Evolutionary conservation across 495 filamentous ascomycete genomes (phyloP), one percentile per base, ranked within the genome.

Genomic region (Penicillium salamii): DNA sequence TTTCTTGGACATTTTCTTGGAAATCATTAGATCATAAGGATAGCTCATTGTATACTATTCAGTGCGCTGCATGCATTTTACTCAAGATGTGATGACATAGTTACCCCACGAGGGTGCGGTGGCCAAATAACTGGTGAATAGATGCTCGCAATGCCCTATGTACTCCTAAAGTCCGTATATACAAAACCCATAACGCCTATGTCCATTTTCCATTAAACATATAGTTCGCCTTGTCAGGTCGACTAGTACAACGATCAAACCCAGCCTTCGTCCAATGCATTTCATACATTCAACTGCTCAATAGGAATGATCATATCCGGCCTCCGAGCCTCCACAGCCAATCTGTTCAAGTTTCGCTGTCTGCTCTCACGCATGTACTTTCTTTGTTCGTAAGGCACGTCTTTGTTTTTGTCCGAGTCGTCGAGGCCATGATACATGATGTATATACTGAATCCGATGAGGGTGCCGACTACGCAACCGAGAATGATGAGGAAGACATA

Each of bases 401-500:
- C 63, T 13, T 44, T 42, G 31, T 21, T 15, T 2, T 8, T 12
- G 1, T 46, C 17, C 20, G 26, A 39, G 5, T 49, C 44, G 6
- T 59, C 61, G 17, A 46, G 23, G 5, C 57, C 60, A 23, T 59
- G 41, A 42, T 55, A 64, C 63, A 66, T 64, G 0, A 39, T 49
- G 21, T 42, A 66, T 13, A 62, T 23, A 15, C 55, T 50, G 42
- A 40, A 55, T 11, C 63, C 63, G 13, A 66, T 57, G 15, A 66
- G 52, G 5, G 55, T 36, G 1, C 36, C 7, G 0, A 44, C 58
- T n/a, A 66, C 33, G 19, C 58, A 66, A 12, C 57, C 63, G 8
- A 54, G 35, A 11, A 66, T 61, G n/a, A 66, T 63, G 21, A 42
- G 43, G 28, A 66, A 57, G 39, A 66, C 52, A 20, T 64, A 66